A percentile compares a stretch with the other conserved stretches of the same genome.
Conservation (phyloP, 106 monocot species). For the Agapanthus africanus region DNA sequence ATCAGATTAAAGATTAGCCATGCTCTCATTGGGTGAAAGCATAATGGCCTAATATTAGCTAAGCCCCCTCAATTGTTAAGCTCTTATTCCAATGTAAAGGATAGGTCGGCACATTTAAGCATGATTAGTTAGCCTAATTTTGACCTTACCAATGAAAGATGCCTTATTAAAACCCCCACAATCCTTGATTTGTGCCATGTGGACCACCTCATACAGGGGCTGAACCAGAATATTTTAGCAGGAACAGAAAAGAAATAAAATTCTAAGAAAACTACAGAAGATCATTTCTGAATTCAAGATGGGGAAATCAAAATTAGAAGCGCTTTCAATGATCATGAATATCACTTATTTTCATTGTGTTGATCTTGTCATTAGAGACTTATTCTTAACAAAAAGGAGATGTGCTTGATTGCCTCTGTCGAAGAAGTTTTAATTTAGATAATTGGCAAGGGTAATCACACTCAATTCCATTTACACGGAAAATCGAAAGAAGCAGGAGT, state of each 20-base stretch:
- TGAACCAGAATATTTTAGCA: neutral
- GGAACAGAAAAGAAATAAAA: neutral
- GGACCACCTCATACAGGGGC: conserved; percentile 1
- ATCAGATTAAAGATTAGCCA: conserved; percentile 2
- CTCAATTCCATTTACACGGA: too few relatives aligned
- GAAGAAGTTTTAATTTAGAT: too few relatives aligned
- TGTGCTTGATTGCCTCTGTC: too few relatives aligned
- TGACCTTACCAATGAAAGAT: neutral
- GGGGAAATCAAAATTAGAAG: too few relatives aligned
- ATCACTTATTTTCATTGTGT: too few relatives aligned
- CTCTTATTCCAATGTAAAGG: neutral
- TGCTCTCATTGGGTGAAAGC: conserved; percentile 5
- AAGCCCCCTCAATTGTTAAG: neutral
- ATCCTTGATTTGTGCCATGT: neutral
- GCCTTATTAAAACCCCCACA: neutral
- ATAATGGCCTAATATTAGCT: neutral
- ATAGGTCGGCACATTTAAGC: conserved; percentile 7
- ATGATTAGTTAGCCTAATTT: neutral
- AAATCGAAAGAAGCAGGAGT: too few relatives aligned
- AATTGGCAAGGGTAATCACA: too few relatives aligned
- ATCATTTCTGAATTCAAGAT: too few relatives aligned
- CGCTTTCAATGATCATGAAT: too few relatives aligned
- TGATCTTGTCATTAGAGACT: too few relatives aligned
- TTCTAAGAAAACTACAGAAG: neutral
- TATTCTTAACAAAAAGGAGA: too few relatives aligned